Conservation (phyloP, 768 basidiomycete species). For the Obba rivulosa region DNA sequence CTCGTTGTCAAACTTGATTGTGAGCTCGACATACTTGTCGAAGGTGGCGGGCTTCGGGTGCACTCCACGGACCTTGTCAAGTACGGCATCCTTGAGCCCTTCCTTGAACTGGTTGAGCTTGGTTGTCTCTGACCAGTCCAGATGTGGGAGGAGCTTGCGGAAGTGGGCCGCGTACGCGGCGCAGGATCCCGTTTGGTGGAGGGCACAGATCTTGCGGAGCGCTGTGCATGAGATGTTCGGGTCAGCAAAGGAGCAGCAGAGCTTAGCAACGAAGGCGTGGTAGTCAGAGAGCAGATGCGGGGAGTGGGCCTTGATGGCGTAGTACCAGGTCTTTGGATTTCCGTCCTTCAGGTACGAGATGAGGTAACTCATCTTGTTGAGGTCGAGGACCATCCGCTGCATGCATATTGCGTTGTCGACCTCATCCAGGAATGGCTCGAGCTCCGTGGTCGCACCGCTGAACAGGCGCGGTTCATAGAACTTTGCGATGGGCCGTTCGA, state of each 20-base stretch:
- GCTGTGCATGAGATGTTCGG: background rate
- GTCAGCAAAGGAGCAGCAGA: background rate
- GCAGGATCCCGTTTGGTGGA: background rate
- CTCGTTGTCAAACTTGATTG: conserved; percentile 6
- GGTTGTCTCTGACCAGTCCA: background rate
- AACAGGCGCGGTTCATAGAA: too few species aligned
- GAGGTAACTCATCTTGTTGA: background rate
- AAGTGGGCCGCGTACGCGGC: background rate
- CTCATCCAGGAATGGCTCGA: conserved; percentile 4
- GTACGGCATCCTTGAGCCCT: background rate
- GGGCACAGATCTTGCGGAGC: background rate
- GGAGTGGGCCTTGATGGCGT: too few species aligned
- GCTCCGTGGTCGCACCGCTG: too few species aligned
- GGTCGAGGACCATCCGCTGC: background rate
- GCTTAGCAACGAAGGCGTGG: too few species aligned
- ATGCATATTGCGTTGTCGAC: background rate
- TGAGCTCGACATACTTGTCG: background rate
- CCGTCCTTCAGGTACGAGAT: conserved; percentile 3
- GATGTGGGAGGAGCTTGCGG: background rate
- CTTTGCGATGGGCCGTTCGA: too few species aligned
- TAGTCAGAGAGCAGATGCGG: too few species aligned
- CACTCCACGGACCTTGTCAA: background rate
- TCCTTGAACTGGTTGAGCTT: background rate
- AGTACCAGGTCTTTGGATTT: background rate
- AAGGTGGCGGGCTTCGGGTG: conserved; percentile 2